phyloP scores from a whole-genome alignment of 2,329 filamentous ascomycete species.

The Penicillium corylophilum region DNA sequence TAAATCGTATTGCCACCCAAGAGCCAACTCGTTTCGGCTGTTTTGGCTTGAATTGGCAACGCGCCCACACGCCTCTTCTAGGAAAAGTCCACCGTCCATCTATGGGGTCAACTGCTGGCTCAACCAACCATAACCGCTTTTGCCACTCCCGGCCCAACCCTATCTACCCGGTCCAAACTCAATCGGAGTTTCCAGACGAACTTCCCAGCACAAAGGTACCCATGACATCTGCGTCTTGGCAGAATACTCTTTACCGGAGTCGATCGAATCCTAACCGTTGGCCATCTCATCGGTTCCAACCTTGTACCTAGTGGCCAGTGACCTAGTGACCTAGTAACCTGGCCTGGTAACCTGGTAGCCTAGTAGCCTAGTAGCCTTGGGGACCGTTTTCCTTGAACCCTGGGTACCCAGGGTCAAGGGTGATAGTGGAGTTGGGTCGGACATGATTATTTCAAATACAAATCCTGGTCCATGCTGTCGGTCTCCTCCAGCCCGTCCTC shows the following conservation, averaged over 20 bases:
- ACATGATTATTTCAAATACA: not conserved
- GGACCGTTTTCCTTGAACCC: not conserved
- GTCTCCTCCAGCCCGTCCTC: not conserved
- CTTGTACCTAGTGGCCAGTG: too few relatives aligned
- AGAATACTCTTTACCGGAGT: not conserved
- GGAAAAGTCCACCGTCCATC: slow-evolving; percentile 7
- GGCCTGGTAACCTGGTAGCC: too few relatives aligned
- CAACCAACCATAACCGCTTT: slow-evolving; percentile 14
- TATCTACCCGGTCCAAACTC: slow-evolving; percentile 24
- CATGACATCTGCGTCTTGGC: slow-evolving; percentile 1
- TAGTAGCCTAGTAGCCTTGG: not conserved
- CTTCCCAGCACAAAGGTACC: slow-evolving; percentile 10
- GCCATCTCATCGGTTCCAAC: not conserved
- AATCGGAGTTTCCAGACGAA: slow-evolving; percentile 16
- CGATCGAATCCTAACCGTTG: not conserved
- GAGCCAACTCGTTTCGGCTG: too few relatives aligned
- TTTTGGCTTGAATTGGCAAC: too few relatives aligned
- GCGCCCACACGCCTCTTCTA: not conserved
- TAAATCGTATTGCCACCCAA: not conserved
- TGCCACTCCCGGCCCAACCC: slow-evolving; percentile 15
- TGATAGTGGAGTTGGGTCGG: not conserved
- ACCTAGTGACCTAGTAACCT: too few relatives aligned
- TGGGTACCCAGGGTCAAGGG: not conserved
- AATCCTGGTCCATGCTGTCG: not conserved
- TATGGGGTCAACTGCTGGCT: not conserved